Evolutionary conservation across 108 stramenopile species (phyloP), one percentile per base, ranked within the genome.

Genomic region (Nitzschia sp.): DNA sequence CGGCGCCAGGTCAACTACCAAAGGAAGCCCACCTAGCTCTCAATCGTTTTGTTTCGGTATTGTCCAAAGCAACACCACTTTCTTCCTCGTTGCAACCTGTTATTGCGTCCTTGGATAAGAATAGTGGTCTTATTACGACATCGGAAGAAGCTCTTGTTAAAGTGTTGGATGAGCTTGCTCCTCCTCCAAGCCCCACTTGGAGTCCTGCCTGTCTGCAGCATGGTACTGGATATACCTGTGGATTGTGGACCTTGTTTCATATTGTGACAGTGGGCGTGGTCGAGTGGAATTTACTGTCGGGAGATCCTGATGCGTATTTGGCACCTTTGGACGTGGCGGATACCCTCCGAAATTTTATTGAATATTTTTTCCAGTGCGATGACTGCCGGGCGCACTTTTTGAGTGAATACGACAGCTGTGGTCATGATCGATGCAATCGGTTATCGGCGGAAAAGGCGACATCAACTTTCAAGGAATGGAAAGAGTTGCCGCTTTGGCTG

Each of bases 211-310:
- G 72, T 33, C 28, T 29, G 23, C 66, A 64, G 28, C 78, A 79
- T 31, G 71, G 58, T 17, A 65, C 78, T 11, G 68, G 82, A 0
- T 90, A 84, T 60, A 69, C 84, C 17, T 87, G 86, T 55, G 89
- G 89, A 22, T 32, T 90, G 1, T 90, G 89, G 89, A 68, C 59
- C 11, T 56, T 90, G n/a, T 83, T 90, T 58, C 89, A 90, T 64
- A 83, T 90, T 45, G 44, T 81, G 46, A 77, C 81, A 16, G 68
- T 87, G 4, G 89, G 89, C 26, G 71, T 85, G 2, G 75, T 79
- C 16, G 84, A 90, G 72, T 81, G 83, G 47, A 87, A 90, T 63
- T 50, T 64, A 26, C 59, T 82, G 22, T 80, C 80, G 22, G 63
- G 76, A n/a, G 82, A 80, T 5, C 41, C 70, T 22, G 75, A 30